A percentile compares a stretch with the other conserved stretches of the same genome.
These are phyloP conservation scores for Trypanosoma lewisi DNA, from an alignment of 208 protist genomes.

Conservation along the genomic window DNA sequence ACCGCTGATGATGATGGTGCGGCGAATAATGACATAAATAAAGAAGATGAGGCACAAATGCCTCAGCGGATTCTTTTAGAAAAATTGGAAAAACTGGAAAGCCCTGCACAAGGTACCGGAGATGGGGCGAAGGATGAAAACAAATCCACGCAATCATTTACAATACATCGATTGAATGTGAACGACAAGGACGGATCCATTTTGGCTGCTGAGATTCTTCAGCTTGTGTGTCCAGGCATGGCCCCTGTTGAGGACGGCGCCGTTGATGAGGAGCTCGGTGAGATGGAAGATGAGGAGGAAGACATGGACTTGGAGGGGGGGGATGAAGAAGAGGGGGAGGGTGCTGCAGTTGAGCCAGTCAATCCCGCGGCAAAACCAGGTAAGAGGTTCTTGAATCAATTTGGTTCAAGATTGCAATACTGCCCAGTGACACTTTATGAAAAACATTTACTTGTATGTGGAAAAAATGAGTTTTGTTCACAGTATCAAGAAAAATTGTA, in stretches of 20 bases:
- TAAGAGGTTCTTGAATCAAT: constrained; percentile 74
- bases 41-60: constrained; percentile 10
- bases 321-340: constrained; percentile 29
- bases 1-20: constrained; percentile 4
- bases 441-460: constrained; percentile 65
- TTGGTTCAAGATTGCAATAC: constrained; percentile 72
- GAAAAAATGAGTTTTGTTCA: constrained; percentile 55
- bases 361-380: constrained; percentile 50
- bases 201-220: constrained; percentile 48
- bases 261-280: constrained; percentile 52
- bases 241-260: constrained; percentile 46
- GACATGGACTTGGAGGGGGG: constrained; percentile 53
- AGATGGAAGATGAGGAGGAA: constrained; percentile 48
- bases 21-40: constrained; percentile 1
- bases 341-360: constrained; percentile 2
- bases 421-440: constrained; percentile 83
- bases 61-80: constrained; percentile 18
- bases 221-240: constrained; percentile 44
- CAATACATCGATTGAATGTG: constrained; percentile 35
- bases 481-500: constrained; percentile 66
- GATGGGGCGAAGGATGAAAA: not conserved
- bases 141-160: constrained; percentile 20
- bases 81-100: constrained; percentile 21
- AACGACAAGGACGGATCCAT: constrained; percentile 40
- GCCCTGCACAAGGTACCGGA: not conserved